Conservation (phyloP, 2,329 filamentous ascomycete species). For the Penicillium sp. region DNA sequence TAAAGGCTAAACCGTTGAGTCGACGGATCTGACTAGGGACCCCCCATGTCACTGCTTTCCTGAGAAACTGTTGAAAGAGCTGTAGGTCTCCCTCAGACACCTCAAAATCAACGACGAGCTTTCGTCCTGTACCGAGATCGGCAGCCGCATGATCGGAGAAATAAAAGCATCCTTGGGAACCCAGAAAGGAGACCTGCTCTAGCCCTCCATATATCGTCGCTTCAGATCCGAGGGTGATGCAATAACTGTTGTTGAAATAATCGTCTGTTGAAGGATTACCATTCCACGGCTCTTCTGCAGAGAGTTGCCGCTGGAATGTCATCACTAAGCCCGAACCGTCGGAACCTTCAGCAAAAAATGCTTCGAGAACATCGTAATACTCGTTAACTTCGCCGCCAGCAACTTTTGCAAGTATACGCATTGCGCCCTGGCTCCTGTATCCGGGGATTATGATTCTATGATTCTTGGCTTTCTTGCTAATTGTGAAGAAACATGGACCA, state of each 20-base stretch:
- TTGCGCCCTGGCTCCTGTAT: neutral
- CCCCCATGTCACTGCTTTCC: neutral
- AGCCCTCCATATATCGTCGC: neutral
- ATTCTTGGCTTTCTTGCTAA: neutral
- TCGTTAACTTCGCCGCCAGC: neutral
- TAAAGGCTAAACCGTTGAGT: neutral
- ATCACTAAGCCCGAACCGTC: neutral
- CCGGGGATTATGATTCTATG: neutral
- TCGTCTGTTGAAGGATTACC: neutral
- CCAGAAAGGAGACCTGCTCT: neutral
- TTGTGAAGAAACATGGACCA: neutral
- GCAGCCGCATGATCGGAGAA: neutral
- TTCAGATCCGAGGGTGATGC: neutral
- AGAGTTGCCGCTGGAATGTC: neutral
- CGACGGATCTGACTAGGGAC: neutral
- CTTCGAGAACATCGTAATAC: neutral
- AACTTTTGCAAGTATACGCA: neutral
- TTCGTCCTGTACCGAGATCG: neutral
- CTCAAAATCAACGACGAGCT: neutral
- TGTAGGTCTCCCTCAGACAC: neutral
- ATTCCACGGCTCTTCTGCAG: neutral
- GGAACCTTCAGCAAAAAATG: neutral
- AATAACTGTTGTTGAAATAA: neutral
- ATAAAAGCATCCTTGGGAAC: neutral
- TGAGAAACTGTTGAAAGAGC: neutral